Percentiles rank a stretch among this genome's conserved stretches.
phyloP scores from a whole-genome alignment of 305 asterid species.

The Fraxinus sp. region DNA sequence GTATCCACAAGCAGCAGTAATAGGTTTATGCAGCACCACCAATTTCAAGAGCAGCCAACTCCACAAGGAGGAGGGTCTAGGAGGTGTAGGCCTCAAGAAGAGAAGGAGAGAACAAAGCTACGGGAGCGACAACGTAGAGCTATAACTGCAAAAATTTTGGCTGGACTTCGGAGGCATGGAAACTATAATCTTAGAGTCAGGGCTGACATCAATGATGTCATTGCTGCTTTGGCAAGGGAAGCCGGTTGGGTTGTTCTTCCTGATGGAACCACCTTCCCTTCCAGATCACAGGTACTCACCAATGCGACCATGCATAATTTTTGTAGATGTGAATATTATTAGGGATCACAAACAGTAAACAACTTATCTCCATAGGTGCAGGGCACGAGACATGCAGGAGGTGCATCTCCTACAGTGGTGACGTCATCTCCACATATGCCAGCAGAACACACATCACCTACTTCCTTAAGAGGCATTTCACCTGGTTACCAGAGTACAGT shows the following conservation, averaged over 20 bases:
- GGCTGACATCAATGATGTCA: conserved; percentile 97
- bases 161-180: conserved; percentile 97
- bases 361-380: conserved; percentile 38
- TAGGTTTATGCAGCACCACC: conserved; percentile 58
- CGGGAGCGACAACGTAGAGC: conserved; percentile 98
- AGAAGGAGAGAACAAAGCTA: conserved; percentile 96
- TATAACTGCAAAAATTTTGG: conserved; percentile 92
- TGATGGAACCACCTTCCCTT: conserved; percentile 95
- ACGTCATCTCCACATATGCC: conserved; percentile 58
- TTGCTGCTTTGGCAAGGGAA: conserved; percentile 98
- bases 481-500: conserved; percentile 54
- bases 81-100: conserved; percentile 93
- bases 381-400: conserved; percentile 50
- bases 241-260: conserved; percentile 99
- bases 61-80: conserved; percentile 76
- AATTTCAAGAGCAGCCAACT: conserved; percentile 70
- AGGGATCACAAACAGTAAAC: conserved; percentile 13
- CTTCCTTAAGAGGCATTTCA: conserved; percentile 63
- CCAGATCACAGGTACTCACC: conserved; percentile 70
- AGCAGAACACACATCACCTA: conserved; percentile 55
- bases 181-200: conserved; percentile 97
- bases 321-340: neutral
- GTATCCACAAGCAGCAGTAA: conserved; percentile 48
- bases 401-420: conserved; percentile 43
- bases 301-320: neutral